Evolutionary conservation across 2,329 filamentous ascomycete genomes (phyloP), one percentile per base, ranked within the genome.

Genomic region (Fusarium duplospermum): DNA sequence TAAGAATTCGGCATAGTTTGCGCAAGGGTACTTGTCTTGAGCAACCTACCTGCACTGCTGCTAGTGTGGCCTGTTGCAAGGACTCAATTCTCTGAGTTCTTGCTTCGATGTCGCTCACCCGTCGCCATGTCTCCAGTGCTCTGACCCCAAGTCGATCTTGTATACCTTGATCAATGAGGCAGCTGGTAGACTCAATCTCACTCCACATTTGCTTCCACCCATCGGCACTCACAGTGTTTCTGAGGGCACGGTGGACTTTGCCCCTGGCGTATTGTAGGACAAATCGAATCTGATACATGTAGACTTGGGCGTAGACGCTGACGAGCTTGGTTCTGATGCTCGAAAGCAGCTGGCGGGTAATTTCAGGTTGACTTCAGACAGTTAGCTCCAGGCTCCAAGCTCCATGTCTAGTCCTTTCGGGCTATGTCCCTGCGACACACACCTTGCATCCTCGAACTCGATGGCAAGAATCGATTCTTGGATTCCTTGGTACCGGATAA

Each of bases 231-330:
- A 58, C 13, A 4, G 40, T 42, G 20, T 62, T 66, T 59, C 64
- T 50, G 2, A 69, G 5, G 20, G 22, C 33, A 1, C 56, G 67
- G 4, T 38, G 50, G 2, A 38, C 10, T 16, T 54, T 59, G 1
- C 20, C 27, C 8, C 52, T 62, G 1, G 33, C 31, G 8, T 62
- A 69, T 18, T 69, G 67, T 1, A 66, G 47, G 3, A 66, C 29
- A 22, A 66, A 69, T 4, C 63, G 50, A 11, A 61, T 57, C 13
- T 66, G 22, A 13, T 69, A 69, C 1, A 62, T n/a, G 22, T 66
- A 69, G 1, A 66, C 22, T 29, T 50, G 50, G 2, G 57, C 33
- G n/a, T 69, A 66, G 14, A 69, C 7, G 10, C 38, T 50, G n/a
- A 69, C 33, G n/a, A 69, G 57, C 5, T 66, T 61, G 4, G 52